Percentiles rank a stretch among this genome's conserved stretches.
phyloP scores from a whole-genome alignment of 2,329 filamentous ascomycete genomes.

The Arthrobotrys sinensis region DNA sequence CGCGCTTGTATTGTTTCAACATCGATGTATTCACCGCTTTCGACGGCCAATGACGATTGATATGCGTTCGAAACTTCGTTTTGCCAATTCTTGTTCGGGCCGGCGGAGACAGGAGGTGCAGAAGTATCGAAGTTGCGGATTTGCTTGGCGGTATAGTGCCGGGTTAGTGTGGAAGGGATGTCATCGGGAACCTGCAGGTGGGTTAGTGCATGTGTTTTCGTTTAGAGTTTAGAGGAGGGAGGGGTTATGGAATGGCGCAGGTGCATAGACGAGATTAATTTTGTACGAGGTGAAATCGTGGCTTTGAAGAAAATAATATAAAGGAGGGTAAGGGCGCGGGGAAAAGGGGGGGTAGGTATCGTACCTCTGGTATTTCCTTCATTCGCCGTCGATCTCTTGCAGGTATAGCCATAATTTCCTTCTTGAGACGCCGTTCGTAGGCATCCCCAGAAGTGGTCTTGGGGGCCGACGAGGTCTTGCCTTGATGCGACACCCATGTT shows the following conservation, averaged over 20 bases:
- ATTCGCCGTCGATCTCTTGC: conserved; percentile 77
- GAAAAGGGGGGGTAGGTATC: neutral
- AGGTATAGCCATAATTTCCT: conserved; percentile 80
- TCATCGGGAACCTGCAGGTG: conserved; percentile 59
- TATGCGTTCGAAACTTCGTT: conserved; percentile 78
- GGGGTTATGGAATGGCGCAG: conserved; percentile 30
- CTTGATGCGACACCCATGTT: conserved; percentile 80
- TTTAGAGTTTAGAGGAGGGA: conserved; percentile 5
- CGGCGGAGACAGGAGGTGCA: conserved; percentile 54
- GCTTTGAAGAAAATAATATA: neutral
- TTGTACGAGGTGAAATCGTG: conserved; percentile 17
- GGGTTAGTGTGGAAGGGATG: conserved; percentile 53
- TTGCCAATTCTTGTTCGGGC: conserved; percentile 72
- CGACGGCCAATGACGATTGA: conserved; percentile 75
- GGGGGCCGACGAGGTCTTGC: conserved; percentile 74
- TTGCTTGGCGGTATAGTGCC: conserved; percentile 59
- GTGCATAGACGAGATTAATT: conserved; percentile 34
- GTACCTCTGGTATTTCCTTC: conserved; percentile 73
- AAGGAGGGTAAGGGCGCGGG: neutral
- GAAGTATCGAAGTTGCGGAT: conserved; percentile 53
- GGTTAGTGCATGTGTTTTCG: conserved; percentile 3
- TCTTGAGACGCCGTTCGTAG: conserved; percentile 76
- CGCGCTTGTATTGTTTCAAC: conserved; percentile 75
- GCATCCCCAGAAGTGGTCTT: conserved; percentile 78
- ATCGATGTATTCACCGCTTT: conserved; percentile 80